Conservation (phyloP, 208 protist species). For the Crithidia brevicula region DNA sequence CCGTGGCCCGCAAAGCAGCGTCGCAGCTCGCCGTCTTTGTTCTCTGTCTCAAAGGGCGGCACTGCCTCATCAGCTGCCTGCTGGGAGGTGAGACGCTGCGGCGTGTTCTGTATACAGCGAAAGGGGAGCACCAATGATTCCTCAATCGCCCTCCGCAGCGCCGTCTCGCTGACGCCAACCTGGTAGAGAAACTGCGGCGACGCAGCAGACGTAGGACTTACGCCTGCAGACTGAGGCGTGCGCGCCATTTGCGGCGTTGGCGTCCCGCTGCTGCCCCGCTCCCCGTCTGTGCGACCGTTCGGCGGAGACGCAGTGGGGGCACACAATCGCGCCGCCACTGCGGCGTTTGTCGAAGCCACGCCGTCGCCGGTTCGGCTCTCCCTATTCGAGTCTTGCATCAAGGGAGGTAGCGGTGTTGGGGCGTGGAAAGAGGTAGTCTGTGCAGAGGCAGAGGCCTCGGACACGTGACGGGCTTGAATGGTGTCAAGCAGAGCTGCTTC, state of each 20-base stretch:
- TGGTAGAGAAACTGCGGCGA: conserved; percentile 34
- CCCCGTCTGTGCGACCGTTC: not conserved
- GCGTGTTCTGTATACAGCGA: conserved; percentile 57
- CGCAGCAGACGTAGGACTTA: conserved; percentile 6
- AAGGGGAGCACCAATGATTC: conserved; percentile 63
- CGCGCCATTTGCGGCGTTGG: not conserved
- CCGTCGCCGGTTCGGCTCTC: not conserved
- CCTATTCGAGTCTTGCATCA: too few relatives aligned
- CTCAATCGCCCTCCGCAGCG: conserved; percentile 73
- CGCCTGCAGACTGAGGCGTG: not conserved
- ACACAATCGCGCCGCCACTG: too few relatives aligned
- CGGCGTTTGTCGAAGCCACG: not conserved
- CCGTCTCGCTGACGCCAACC: conserved; percentile 43
- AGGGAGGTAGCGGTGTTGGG: too few relatives aligned
- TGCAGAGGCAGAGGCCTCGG: not conserved
- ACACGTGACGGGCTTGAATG: conserved; percentile 23
- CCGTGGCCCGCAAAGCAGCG: conserved; percentile 41
- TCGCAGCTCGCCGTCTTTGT: conserved; percentile 34
- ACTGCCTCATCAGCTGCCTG: conserved; percentile 24
- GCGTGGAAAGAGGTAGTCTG: not conserved
- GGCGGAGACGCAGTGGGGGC: too few relatives aligned
- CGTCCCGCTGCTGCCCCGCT: conserved; percentile 3
- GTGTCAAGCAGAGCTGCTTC: conserved; percentile 55
- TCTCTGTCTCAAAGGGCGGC: conserved; percentile 35
- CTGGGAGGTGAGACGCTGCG: conserved; percentile 30